phyloP scores from a whole-genome alignment of 2,329 filamentous ascomycete species.

The Furcasterigmium furcatum region DNA sequence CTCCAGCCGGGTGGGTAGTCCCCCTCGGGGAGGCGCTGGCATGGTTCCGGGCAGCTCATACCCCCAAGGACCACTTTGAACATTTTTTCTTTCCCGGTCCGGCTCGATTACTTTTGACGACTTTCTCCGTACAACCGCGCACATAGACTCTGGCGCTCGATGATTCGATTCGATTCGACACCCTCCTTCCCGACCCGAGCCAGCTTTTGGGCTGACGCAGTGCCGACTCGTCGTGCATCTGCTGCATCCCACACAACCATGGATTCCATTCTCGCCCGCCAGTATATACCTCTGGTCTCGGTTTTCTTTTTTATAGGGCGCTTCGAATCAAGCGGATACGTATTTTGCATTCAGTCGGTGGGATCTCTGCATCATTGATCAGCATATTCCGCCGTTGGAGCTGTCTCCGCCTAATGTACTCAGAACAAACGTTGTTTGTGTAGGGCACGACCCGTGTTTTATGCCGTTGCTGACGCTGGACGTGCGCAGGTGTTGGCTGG shows the following conservation, averaged over 20 bases:
- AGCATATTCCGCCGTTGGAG: too few relatives aligned
- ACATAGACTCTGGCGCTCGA: conserved; percentile 8
- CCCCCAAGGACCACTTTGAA: conserved; percentile 29
- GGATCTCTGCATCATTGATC: too few relatives aligned
- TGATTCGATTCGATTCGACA: conserved; percentile 11
- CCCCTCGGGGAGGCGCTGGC: conserved; percentile 19
- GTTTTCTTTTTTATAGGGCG: neutral
- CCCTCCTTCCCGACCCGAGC: conserved; percentile 10
- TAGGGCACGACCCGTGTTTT: neutral
- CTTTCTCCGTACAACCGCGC: conserved; percentile 3
- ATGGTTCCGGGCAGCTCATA: conserved; percentile 54
- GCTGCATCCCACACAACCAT: too few relatives aligned
- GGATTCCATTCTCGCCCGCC: conserved; percentile 3
- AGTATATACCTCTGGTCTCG: conserved; percentile 4
- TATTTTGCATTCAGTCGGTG: neutral
- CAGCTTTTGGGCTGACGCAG: conserved; percentile 7
- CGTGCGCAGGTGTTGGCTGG: neutral
- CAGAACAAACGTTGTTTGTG: neutral
- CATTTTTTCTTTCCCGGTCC: conserved; percentile 1
- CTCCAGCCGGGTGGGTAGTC: conserved; percentile 26
- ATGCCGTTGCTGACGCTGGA: neutral
- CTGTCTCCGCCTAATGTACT: neutral
- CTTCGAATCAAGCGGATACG: neutral
- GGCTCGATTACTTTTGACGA: neutral
- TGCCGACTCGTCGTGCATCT: neutral